A percentile compares a stretch with the other conserved stretches of the same genome.
phyloP scores from a whole-genome alignment of 2,329 filamentous ascomycete genomes.

The Penicillium concentricum region DNA sequence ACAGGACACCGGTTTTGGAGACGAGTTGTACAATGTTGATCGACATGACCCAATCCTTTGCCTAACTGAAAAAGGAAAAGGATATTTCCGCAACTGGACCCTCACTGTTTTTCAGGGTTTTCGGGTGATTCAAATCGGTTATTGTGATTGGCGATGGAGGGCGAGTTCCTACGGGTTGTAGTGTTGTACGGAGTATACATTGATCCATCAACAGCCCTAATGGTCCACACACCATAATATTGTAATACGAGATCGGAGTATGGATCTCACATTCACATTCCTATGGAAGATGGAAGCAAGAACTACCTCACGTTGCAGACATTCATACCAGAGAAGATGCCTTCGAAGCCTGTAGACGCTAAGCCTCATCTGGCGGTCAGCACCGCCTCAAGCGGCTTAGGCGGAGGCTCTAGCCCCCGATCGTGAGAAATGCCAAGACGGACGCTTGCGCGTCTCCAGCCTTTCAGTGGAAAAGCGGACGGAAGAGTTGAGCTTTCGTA shows the following conservation, averaged over 20 bases:
- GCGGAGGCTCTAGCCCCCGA: constrained; percentile 32
- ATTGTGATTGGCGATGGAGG: background rate
- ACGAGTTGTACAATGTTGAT: constrained; percentile 1
- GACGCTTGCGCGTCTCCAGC: constrained; percentile 41
- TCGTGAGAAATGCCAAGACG: constrained; percentile 36
- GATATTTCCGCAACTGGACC: background rate
- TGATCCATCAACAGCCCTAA: background rate
- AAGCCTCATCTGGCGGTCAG: constrained; percentile 1
- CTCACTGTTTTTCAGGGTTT: background rate
- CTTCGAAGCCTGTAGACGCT: constrained; percentile 17
- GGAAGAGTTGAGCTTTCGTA: constrained; percentile 1
- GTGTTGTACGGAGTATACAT: background rate
- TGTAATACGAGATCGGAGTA: background rate
- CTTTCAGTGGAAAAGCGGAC: constrained; percentile 18
- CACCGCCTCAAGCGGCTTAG: constrained; percentile 21
- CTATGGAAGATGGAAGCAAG: background rate
- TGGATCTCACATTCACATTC: background rate
- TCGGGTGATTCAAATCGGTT: background rate
- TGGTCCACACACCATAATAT: background rate
- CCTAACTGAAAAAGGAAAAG: background rate
- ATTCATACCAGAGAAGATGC: constrained; percentile 8
- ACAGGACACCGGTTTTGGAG: background rate
- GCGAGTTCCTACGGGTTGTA: background rate
- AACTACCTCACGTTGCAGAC: constrained; percentile 2
- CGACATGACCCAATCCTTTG: background rate